These are phyloP conservation scores for Plasmopara viticola DNA, from an alignment of 352 stramenopile genomes.

Conservation along the genomic window DNA sequence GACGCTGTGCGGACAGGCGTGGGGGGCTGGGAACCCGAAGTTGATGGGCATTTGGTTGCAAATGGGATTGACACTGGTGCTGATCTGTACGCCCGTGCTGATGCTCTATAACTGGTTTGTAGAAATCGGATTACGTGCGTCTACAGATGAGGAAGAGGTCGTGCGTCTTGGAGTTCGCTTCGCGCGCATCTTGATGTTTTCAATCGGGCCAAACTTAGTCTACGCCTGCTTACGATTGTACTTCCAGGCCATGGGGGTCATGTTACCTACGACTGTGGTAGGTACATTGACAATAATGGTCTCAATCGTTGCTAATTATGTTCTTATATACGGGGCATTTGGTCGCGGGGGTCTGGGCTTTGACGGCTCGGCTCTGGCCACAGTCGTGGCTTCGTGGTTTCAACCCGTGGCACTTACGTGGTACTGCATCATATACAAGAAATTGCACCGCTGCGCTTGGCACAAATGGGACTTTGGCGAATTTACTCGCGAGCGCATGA, in stretches of 20 bases:
- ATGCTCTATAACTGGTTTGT: constrained; percentile 31
- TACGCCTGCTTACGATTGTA: constrained; percentile 23
- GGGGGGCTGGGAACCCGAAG: constrained; percentile 51
- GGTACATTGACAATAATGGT: constrained; percentile 20
- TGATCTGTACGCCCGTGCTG: constrained; percentile 15
- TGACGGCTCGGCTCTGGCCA: constrained; percentile 18
- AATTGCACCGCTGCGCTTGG: constrained; percentile 21
- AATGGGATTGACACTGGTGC: constrained; percentile 38
- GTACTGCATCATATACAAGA: constrained; percentile 28
- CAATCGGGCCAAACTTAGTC: constrained; percentile 24
- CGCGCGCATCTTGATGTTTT: constrained; percentile 24
- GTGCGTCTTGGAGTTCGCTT: constrained; percentile 22
- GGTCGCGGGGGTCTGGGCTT: constrained; percentile 19
- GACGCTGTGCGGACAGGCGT: constrained; percentile 67
- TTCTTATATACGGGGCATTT: constrained; percentile 23
- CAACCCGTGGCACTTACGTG: constrained; percentile 15
- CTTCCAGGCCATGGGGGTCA: constrained; percentile 27
- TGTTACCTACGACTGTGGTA: constrained; percentile 26
- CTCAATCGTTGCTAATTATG: constrained; percentile 19
- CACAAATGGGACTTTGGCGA: constrained; percentile 20
- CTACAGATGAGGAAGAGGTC: constrained; percentile 16
- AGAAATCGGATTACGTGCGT: constrained; percentile 16
- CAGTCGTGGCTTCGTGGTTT: constrained; percentile 22
- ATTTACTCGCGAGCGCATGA: constrained; percentile 22
- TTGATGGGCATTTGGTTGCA: constrained; percentile 66